Base-by-base conservation (phyloP, 768 basidiomycete genomes). In the Russula ochroleuca region DNA sequence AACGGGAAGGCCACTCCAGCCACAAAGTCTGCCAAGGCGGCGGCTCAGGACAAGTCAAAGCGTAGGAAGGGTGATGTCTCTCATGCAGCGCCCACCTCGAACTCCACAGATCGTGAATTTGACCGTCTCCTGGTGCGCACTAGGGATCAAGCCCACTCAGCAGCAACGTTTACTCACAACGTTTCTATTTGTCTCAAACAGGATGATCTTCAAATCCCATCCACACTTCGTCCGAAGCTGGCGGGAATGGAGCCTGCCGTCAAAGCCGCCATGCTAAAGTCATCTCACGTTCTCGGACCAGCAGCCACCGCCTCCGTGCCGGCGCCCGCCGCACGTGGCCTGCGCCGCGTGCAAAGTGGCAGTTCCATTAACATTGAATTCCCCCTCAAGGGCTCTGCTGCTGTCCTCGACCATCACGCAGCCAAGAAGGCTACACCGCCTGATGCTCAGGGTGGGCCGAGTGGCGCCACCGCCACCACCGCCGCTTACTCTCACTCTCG, bases 181-280 rank as follows among this genome's bases (percentile, higher is more conserved):
- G 41, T 43, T 19, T 17, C 60, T 54, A 25, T 13, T 58, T 59
- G 17, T 59, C 28, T 23, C 31, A 40, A 62, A 14, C 67, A 94
- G 92, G 90, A 95, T 73, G 91, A 93, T 63, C 84, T 95, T 57
- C 92, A 95, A 75, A 92, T 95, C 23, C 93, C 93, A 4, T 76
- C 82, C 8, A 84, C 83, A 3, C 77, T 94, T 25, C 83, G 93
- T 9, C 87, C 86, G 1, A 92, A 92, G 74, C 83, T 95, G 19
- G 78, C 79, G 53, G 85, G 84, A 17, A 91, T 96, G 83, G 91
- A 95, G 61, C 76, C 86, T 0, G 85, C 87, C 1, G 89, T 96
- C 55, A 96, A 96, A 72, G 92, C 90, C 5, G 90, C 90, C 14
- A 94, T 96, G 90, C 78, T 96, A 61, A 92, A 90, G 72, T 92